Base-by-base conservation (phyloP, 2,329 filamentous ascomycete genomes). In the Aspergillus brunneoviolaceus region DNA sequence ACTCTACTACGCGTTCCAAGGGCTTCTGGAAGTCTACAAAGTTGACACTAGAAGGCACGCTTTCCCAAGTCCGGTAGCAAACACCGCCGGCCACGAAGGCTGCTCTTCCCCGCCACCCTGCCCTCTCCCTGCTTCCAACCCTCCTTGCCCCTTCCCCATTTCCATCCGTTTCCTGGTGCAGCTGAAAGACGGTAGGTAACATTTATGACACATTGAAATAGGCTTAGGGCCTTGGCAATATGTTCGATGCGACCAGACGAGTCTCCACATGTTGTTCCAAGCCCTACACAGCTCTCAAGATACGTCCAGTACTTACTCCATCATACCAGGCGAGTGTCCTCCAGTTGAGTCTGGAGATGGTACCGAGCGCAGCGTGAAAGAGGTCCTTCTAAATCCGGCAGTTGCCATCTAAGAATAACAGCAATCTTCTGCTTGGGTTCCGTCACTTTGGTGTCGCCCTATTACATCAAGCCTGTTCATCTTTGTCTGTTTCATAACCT, bases 1-100 rank as follows among this genome's bases (percentile, higher is more conserved):
- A 45, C 16, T 5, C 29, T 55, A 12, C 23, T 16, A 39, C 42
- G 52, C 50, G 49, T 61, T 64, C 59, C 51, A 61, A 48, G 57
- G 47, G 49, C 51, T 66, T 65, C 65, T 64, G 51, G 62, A 67
- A 64, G 51, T 16, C 27, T 19, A 49, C 33, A 51, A 57, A 57
- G 59, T 59, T 42, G 48, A 49, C 54, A 39, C 56, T 47, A 57
- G 49, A 48, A 35, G 31, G 59, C 49, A 59, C 35, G 47, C 55
- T 55, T 62, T 58, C 10, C 61, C 58, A 55, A 35, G 55, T 65
- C 49, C 61, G 63, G 57, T 27, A 21, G 39, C 39, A 45, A 19
- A 45, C 16, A 45, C 12, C 33, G 21, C 51, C 14, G 14, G 33
- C 12, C 19, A 27, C 21, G 45, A 16, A 16, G 12, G 33, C 12